Conservation (phyloP, 352 stramenopile species). For the Globisporangium heterothallicum region DNA sequence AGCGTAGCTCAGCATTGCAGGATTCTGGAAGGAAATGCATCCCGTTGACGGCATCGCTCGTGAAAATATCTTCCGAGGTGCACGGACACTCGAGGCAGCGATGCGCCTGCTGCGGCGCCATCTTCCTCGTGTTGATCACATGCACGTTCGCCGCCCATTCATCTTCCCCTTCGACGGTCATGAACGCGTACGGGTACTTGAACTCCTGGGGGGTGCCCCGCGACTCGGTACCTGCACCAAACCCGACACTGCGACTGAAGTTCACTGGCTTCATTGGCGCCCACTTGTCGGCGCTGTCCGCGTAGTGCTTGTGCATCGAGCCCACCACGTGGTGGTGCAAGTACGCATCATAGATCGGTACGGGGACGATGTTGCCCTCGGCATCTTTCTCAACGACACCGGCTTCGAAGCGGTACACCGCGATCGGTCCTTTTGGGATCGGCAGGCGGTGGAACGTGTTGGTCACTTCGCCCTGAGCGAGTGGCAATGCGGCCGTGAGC, state of each 20-base stretch:
- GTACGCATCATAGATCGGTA: conserved; percentile 69
- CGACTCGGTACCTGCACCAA: conserved; percentile 73
- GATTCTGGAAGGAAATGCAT: conserved; percentile 24
- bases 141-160: conserved; percentile 81
- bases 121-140: conserved; percentile 75
- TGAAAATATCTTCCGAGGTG: conserved; percentile 58
- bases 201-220: conserved; percentile 78
- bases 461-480: conserved; percentile 67
- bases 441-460: conserved; percentile 68
- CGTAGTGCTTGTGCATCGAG: conserved; percentile 64
- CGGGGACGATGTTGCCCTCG: conserved; percentile 43
- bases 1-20: conserved; percentile 63
- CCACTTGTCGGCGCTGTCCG: conserved; percentile 36
- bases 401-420: conserved; percentile 75
- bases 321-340: conserved; percentile 81
- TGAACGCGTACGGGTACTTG: conserved; percentile 73
- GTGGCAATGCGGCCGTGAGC: conserved; percentile 49
- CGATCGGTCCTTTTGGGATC: conserved; percentile 75
- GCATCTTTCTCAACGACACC: conserved; percentile 67
- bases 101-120: conserved; percentile 38
- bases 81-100: conserved; percentile 75
- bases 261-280: conserved; percentile 72
- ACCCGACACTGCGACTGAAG: conserved; percentile 69
- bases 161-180: conserved; percentile 70
- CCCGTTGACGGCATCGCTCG: conserved; percentile 46